Base-by-base conservation (phyloP, 176 grass and related monocot species). In the Aegilops umbellulata region DNA sequence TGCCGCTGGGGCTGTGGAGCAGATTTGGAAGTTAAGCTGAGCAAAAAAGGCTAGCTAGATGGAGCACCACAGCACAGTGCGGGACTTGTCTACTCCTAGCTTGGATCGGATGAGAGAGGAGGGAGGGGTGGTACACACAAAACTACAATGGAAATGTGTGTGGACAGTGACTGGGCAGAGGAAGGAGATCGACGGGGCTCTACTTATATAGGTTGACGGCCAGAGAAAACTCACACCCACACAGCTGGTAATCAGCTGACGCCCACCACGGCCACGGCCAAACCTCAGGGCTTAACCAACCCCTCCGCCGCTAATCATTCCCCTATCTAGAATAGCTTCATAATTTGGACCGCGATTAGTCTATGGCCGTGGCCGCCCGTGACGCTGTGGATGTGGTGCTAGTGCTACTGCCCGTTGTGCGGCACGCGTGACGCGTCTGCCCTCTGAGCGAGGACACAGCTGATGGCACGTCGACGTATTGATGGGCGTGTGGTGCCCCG, bases 21-120 rank as follows among this genome's bases (percentile, higher is more conserved):
- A 87, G 74, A 67, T 74, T 80, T 67, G 26, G 80, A 57, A 57
- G 53, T 7, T 20, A 8, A 57, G 53, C 17, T 20, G 2, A 57
- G 53, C 53, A 7, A 73, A 86, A 17, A 73, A 79, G 30, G 30
- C 41, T 0, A 16, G 68, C 10, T 41, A 42, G 71, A 24, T 53
- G 41, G 20, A 39, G 19, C 63, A 38, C 69, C 38, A 47, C n/a
- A 82, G 84, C 46, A 80, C 89, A 80, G 85, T 62, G 76, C 38
- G n/a, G 76, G 53, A 35, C 80, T 83, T 79, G 84, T 83, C 84
- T n/a, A n/a, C n/a, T n/a, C n/a, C n/a, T 74, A 65, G 8, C 89
- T 79, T 35, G 3, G 36, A 16, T 20, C 1, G 15, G 53, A 57
- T 57, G 64, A 27, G 80, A 80, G 55, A 9, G 2, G 39, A 41